These are phyloP conservation scores for Cytospora paraplurivora DNA, from an alignment of 2,329 filamentous ascomycete species.

Conservation along the genomic window DNA sequence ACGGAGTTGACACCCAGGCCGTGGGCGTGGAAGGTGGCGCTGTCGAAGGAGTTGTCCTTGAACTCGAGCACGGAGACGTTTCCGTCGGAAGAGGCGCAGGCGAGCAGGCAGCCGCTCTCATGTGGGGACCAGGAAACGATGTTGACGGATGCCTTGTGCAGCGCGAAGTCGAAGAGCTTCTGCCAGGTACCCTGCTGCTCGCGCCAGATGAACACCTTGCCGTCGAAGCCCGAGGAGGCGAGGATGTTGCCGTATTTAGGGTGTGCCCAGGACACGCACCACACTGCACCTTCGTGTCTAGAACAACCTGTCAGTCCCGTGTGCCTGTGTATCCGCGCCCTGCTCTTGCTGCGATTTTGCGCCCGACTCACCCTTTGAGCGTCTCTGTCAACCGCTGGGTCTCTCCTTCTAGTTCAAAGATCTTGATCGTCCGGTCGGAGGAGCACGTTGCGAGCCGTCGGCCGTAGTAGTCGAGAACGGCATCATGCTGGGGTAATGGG, in stretches of 20 bases:
- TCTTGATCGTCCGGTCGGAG: constrained; percentile 98
- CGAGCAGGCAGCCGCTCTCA: constrained; percentile 90
- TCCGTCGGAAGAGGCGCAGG: constrained; percentile 92
- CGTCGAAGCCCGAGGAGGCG: constrained; percentile 92
- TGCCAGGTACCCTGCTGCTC: constrained; percentile 79
- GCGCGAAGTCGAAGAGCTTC: constrained; percentile 87
- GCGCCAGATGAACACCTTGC: constrained; percentile 98
- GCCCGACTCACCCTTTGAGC: constrained; percentile 74
- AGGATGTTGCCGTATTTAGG: constrained; percentile 99
- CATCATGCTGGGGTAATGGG: constrained; percentile 74
- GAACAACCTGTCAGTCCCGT: constrained; percentile 2
- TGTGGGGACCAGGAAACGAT: constrained; percentile 97
- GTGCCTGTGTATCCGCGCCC: not conserved
- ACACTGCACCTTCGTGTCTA: constrained; percentile 97
- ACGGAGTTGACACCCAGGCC: constrained; percentile 94
- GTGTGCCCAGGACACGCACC: constrained; percentile 97
- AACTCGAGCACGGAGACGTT: constrained; percentile 94
- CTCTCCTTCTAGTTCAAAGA: constrained; percentile 96
- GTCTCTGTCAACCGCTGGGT: constrained; percentile 88
- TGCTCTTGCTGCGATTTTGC: not conserved
- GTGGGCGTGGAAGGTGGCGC: constrained; percentile 88
- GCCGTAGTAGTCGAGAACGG: constrained; percentile 97
- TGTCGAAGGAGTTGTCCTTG: constrained; percentile 91
- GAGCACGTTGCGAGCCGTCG: constrained; percentile 95
- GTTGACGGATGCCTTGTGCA: constrained; percentile 96